phyloP scores from a whole-genome alignment of 345 rosid species.

The Euphorbia lathyris region DNA sequence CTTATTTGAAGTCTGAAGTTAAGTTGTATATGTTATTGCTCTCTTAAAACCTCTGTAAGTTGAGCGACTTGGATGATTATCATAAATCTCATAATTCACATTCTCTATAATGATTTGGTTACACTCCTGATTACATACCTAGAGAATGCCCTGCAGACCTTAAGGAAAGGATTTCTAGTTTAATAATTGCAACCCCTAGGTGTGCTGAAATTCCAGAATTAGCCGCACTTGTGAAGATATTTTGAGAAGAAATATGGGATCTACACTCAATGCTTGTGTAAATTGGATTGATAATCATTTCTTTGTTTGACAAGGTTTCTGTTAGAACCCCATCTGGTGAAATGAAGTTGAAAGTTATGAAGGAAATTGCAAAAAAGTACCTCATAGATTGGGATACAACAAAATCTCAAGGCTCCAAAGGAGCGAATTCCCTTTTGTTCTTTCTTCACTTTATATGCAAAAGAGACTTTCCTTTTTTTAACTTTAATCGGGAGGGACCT shows the following conservation, averaged over 20 bases:
- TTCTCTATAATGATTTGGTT: too few relatives aligned
- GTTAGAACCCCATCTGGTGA: conserved; percentile 75
- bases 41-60: too few relatives aligned
- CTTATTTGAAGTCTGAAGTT: too few relatives aligned
- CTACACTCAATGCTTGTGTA: conserved; percentile 71
- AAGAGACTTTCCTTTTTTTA: background rate
- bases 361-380: conserved; percentile 81
- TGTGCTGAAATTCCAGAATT: conserved; percentile 95
- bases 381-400: conserved; percentile 79
- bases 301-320: conserved; percentile 84
- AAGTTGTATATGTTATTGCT: too few relatives aligned
- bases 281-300: conserved; percentile 23
- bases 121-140: too few relatives aligned
- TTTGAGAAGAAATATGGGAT: conserved; percentile 88
- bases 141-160: conserved; percentile 93
- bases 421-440: conserved; percentile 39
- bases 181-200: conserved; percentile 86
- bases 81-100: too few relatives aligned
- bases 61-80: too few relatives aligned
- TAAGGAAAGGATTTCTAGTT: conserved; percentile 85
- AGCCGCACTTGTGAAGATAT: conserved; percentile 44
- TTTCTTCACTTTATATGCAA: background rate
- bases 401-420: conserved; percentile 77
- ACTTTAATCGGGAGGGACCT: conserved; percentile 55
- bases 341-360: conserved; percentile 71